phyloP scores from a whole-genome alignment of 768 basidiomycete species.

The Ephemerocybe angulata region DNA sequence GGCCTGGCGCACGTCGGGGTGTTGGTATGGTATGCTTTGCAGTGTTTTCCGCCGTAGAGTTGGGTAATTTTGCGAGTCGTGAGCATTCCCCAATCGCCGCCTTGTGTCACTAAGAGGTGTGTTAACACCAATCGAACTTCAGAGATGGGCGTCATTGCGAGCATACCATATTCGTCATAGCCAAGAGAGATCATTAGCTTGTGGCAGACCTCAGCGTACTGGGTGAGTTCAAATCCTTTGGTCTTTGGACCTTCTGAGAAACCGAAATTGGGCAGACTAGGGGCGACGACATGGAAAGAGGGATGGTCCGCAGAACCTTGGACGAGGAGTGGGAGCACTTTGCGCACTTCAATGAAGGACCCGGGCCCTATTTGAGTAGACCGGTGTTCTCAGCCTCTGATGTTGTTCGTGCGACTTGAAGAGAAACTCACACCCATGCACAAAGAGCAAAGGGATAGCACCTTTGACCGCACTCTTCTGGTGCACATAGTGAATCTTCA shows the following conservation, averaged over 20 bases:
- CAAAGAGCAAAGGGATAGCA: slow-evolving; percentile 40
- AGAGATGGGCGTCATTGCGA: not conserved
- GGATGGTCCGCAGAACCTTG: slow-evolving; percentile 41
- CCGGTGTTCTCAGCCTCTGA: not conserved
- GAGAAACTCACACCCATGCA: slow-evolving; percentile 46
- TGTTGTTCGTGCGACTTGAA: not conserved
- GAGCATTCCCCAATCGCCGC: slow-evolving; percentile 22
- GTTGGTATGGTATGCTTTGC: slow-evolving; percentile 54
- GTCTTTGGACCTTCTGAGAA: slow-evolving; percentile 55
- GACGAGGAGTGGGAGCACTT: slow-evolving; percentile 53
- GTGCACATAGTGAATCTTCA: slow-evolving; percentile 56
- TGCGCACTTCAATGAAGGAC: slow-evolving; percentile 52
- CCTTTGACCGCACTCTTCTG: slow-evolving; percentile 37
- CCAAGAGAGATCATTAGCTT: slow-evolving; percentile 49
- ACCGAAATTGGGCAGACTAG: slow-evolving; percentile 58
- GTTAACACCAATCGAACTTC: not conserved
- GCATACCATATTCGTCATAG: slow-evolving; percentile 43
- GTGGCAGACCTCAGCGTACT: slow-evolving; percentile 38
- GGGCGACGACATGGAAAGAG: slow-evolving; percentile 59
- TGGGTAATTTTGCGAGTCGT: slow-evolving; percentile 28
- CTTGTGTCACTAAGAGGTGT: slow-evolving; percentile 27
- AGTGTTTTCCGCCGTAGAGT: slow-evolving; percentile 32
- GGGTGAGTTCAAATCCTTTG: slow-evolving; percentile 41
- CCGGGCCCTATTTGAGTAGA: slow-evolving; percentile 61
- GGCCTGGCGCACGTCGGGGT: slow-evolving; percentile 38